These are phyloP conservation scores for Curvularia sp. DNA, from an alignment of 2,329 filamentous ascomycete genomes.

Conservation along the genomic window DNA sequence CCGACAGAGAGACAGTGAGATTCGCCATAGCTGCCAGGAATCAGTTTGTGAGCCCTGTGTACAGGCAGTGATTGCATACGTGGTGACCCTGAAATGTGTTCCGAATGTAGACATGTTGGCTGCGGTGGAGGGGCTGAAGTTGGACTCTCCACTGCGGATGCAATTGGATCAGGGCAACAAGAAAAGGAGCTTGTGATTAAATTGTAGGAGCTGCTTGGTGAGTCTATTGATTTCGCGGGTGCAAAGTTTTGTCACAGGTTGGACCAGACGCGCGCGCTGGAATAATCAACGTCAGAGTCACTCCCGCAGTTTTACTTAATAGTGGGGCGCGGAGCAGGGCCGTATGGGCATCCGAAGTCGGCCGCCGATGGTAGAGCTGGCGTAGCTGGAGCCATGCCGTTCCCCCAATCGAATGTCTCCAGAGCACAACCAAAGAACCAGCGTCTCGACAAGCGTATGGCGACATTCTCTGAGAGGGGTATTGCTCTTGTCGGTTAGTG, in stretches of 20 bases:
- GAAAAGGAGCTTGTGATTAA: slow-evolving; percentile 6
- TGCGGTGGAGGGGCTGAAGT: slow-evolving; percentile 9
- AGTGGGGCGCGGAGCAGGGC: slow-evolving; percentile 30
- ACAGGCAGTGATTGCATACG: slow-evolving; percentile 61
- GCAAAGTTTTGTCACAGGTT: neutral
- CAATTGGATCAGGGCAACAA: neutral
- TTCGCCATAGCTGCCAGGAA: slow-evolving; percentile 70
- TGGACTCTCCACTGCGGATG: slow-evolving; percentile 13
- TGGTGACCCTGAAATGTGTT: slow-evolving; percentile 79
- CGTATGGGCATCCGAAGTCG: slow-evolving; percentile 23
- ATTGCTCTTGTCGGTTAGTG: neutral
- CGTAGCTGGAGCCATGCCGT: neutral
- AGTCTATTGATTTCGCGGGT: neutral
- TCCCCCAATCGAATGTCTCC: slow-evolving; percentile 5
- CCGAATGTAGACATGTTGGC: slow-evolving; percentile 75
- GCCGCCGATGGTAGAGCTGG: slow-evolving; percentile 14
- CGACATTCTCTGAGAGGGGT: neutral
- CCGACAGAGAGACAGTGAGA: slow-evolving; percentile 93
- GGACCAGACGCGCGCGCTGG: slow-evolving; percentile 18
- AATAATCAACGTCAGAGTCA: slow-evolving; percentile 29
- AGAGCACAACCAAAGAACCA: neutral
- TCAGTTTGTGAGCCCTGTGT: slow-evolving; percentile 23
- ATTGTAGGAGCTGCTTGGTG: neutral
- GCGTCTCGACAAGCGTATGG: neutral
- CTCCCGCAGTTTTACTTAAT: slow-evolving; percentile 27